These are phyloP conservation scores for Euphorbia lathyris DNA, from an alignment of 345 rosid species.

Conservation along the genomic window DNA sequence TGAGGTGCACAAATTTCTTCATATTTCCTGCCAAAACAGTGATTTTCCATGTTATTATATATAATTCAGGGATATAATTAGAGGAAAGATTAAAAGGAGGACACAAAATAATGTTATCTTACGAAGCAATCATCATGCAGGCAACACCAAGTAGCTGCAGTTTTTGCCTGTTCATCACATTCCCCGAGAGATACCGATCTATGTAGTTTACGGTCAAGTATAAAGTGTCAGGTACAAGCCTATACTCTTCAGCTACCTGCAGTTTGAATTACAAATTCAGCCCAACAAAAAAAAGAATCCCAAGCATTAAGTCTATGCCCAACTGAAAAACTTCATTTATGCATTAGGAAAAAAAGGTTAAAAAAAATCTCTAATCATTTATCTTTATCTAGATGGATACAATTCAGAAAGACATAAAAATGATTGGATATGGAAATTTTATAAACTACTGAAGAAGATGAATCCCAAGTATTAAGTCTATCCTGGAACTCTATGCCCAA, in stretches of 20 bases:
- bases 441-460: no score
- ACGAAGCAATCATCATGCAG: conserved; percentile 96
- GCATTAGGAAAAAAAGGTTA: no score
- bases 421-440: no score
- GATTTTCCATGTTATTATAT: conserved; percentile 15
- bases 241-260: conserved; percentile 97
- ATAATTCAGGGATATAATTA: background rate
- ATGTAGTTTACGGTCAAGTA: conserved; percentile 79
- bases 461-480: no score
- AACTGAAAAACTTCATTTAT: no score
- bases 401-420: no score
- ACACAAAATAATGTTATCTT: conserved; percentile 26
- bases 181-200: conserved; percentile 93
- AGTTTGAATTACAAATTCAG: conserved; percentile 18
- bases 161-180: conserved; percentile 65
- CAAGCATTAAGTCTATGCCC: no score
- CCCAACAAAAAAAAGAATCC: background rate
- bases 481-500: no score
- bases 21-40: conserved; percentile 55
- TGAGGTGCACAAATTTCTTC: conserved; percentile 93
- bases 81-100: background rate
- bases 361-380: no score
- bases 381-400: no score
- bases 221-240: conserved; percentile 85
- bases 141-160: conserved; percentile 90